Evolutionary conservation across 129 eudicot genomes (phyloP).

Genomic region (Chrysanthemum seticuspe): DNA sequence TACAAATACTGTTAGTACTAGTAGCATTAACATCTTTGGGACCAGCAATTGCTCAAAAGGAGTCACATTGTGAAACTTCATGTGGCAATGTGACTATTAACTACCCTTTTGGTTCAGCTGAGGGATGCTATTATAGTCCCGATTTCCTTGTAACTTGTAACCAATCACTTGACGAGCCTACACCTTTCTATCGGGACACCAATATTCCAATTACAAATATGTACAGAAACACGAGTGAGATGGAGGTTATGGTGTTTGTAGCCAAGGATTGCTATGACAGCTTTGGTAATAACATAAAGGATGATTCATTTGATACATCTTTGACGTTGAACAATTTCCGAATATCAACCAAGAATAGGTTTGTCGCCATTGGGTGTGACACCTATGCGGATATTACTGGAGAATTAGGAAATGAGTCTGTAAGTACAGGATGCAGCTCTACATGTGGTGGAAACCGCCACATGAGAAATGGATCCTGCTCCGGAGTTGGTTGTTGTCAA

Average conservation of each 20-base stretch:
- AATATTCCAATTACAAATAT: conserved; percentile 10
- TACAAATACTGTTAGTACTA: conserved; percentile 10
- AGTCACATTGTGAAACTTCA: conserved; percentile 9
- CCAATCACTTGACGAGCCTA: conserved; percentile 10
- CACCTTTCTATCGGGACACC: neutral
- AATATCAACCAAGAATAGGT: conserved; percentile 27
- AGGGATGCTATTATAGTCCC: conserved; percentile 11
- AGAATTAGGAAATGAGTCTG: neutral
- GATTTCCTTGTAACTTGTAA: conserved; percentile 28
- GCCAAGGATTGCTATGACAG: conserved; percentile 20
- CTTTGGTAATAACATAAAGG: neutral
- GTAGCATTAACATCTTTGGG: neutral
- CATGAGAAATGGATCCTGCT: conserved; percentile 28
- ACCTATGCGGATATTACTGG: neutral
- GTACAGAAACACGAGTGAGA: neutral
- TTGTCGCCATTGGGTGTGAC: conserved; percentile 31
- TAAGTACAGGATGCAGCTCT: conserved; percentile 20
- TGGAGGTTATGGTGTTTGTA: conserved; percentile 8
- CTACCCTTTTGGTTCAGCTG: conserved; percentile 31
- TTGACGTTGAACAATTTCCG: neutral
- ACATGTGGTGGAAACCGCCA: neutral
- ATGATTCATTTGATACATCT: neutral
- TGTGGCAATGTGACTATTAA: conserved; percentile 22
- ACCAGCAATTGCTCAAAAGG: conserved; percentile 9
- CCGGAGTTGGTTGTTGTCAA: conserved; percentile 40